Evolutionary conservation across 1,284 basidiomycete species (phyloP), one percentile per base, ranked within the genome.

Genomic region (Schizopora paradoxa): DNA sequence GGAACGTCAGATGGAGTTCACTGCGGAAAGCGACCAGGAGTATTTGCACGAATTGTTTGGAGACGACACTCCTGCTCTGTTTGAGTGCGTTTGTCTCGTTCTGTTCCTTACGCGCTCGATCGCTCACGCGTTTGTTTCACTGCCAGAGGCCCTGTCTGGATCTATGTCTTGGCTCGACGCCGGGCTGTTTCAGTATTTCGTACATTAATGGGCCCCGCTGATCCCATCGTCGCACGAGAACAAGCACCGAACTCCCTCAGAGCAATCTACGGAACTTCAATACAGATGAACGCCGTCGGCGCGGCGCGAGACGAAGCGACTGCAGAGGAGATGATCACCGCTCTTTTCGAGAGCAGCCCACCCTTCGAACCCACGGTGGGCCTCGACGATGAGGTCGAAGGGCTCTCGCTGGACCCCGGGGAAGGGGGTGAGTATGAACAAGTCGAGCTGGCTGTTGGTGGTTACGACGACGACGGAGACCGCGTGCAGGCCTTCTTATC

Each of bases 1-100:
- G 61, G 85, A 88, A 63, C 67, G 85, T 18, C 86, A 86, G 60
- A 86, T 88, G 82, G 85, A 86, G 54, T 87, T 88, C 55, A 85
- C 86, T 57, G 72, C 76, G 14, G 86, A 88, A 57, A 77, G 79
- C 6, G 84, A 88, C 54, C 83, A 82, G 19, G 85, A 88, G 22
- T 77, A 78, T 1, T 68, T 88, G 45, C 80, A 75, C 47, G 85
- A 87, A 56, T 64, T 88, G 32, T 88, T 88, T 57, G 86, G 85
- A 16, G 74, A 82, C 31, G 83, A 88, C 55, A 75, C 79, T n/a
- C 69, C 70, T 36, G 82, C 76, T 39, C 73, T 88, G 49, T 75
- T 74, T 48, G 82, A 88, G 86, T 88, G 64, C 29, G 47, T 43
- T 28, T 7, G 29, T 19, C 25, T 41, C 35, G n/a, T 36, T 41